A percentile compares a stretch with the other conserved stretches of the same genome.
Evolutionary conservation across 257 asterid species (phyloP).

Genomic region (Capsicum chinense): DNA sequence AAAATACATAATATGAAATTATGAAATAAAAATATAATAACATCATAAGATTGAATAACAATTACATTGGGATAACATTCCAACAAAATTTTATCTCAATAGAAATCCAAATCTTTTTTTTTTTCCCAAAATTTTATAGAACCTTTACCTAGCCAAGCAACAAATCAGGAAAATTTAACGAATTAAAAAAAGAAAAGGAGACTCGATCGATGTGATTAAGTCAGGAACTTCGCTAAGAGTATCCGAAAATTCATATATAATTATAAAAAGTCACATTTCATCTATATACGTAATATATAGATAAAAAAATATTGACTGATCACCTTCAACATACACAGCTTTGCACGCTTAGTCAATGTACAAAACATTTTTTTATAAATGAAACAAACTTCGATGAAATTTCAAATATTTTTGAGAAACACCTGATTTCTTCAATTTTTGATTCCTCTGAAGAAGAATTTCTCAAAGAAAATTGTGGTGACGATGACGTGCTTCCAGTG

Average conservation of each 20-base stretch:
- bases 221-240: neutral
- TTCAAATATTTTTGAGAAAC: neutral
- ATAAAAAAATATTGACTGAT: too few species aligned
- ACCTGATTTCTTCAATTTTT: neutral
- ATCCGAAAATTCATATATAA: neutral
- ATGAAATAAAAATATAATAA: too few species aligned
- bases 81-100: conserved; percentile 14
- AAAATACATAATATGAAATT: neutral
- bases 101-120: neutral
- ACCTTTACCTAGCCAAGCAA: neutral
- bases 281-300: neutral
- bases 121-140: neutral
- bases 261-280: neutral
- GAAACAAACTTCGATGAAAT: neutral
- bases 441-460: neutral
- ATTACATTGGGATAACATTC: too few species aligned
- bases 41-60: too few species aligned
- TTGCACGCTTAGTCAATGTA: neutral
- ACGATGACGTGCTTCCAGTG: neutral
- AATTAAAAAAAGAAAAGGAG: neutral
- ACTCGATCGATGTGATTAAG: neutral
- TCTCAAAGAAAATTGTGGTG: neutral
- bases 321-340: neutral
- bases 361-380: neutral
- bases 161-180: neutral